Evolutionary conservation across 2,329 filamentous ascomycete genomes (phyloP).

Genomic region (Pseudogymnoascus destructans): DNA sequence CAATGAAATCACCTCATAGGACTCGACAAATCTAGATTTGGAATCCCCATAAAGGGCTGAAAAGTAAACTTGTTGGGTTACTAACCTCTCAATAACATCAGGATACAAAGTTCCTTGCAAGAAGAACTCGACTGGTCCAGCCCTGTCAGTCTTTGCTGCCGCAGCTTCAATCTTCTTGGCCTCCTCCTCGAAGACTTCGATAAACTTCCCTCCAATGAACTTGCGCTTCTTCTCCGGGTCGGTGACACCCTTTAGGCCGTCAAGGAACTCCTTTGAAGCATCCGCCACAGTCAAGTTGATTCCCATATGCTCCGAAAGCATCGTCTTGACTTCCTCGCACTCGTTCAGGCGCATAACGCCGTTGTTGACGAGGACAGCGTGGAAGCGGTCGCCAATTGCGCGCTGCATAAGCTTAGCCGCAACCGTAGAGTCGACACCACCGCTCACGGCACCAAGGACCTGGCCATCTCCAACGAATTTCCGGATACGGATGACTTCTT

Average conservation of each 20-base stretch:
- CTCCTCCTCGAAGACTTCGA: slow-evolving; percentile 72
- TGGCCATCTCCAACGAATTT: slow-evolving; percentile 72
- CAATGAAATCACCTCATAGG: slow-evolving; percentile 35
- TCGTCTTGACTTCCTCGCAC: slow-evolving; percentile 67
- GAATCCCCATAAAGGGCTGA: slow-evolving; percentile 37
- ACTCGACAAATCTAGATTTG: slow-evolving; percentile 10
- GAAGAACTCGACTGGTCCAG: slow-evolving; percentile 74
- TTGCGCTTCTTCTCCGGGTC: slow-evolving; percentile 79
- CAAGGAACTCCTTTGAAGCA: slow-evolving; percentile 64
- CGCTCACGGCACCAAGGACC: slow-evolving; percentile 65
- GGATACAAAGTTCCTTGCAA: slow-evolving; percentile 69
- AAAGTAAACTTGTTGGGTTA: not conserved
- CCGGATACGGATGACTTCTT: slow-evolving; percentile 70
- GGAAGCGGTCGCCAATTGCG: slow-evolving; percentile 70
- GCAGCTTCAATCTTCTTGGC: slow-evolving; percentile 61
- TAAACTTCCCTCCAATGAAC: slow-evolving; percentile 70
- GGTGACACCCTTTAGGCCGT: slow-evolving; percentile 62
- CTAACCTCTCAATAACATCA: slow-evolving; percentile 35
- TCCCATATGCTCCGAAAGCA: slow-evolving; percentile 62
- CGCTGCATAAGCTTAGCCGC: slow-evolving; percentile 75
- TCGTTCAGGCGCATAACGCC: slow-evolving; percentile 78
- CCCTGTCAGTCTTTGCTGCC: slow-evolving; percentile 50
- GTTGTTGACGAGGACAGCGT: slow-evolving; percentile 76
- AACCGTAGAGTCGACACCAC: slow-evolving; percentile 83
- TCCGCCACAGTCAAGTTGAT: slow-evolving; percentile 88